Percentiles rank a stretch among this genome's conserved stretches.
phyloP scores from a whole-genome alignment of 805 yeast species.

The Blastobotrys parvus region DNA sequence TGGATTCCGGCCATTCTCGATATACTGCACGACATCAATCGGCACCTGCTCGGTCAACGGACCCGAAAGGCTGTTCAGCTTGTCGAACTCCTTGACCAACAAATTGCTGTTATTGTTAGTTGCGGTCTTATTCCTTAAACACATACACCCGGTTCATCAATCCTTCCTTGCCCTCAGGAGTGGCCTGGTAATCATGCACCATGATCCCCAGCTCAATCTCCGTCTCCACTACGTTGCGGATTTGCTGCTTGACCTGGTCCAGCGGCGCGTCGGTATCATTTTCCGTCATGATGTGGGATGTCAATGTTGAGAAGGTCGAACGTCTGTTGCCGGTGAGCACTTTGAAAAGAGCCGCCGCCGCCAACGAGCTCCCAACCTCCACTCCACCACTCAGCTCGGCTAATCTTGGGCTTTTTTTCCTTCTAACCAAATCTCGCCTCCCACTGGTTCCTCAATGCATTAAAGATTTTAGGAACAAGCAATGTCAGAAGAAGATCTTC shows the following conservation, averaged over 20 bases:
- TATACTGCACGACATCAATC: conserved; percentile 77
- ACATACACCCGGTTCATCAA: conserved; percentile 28
- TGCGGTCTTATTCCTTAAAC: too few species aligned
- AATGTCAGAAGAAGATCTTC: conserved; percentile 6
- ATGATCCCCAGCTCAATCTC: conserved; percentile 84
- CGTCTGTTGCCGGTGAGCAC: too few species aligned
- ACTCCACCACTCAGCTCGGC: too few species aligned
- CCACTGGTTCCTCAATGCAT: too few species aligned
- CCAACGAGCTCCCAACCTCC: too few species aligned
- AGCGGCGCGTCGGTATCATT: neutral
- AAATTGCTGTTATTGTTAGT: neutral
- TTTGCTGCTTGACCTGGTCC: conserved; percentile 26
- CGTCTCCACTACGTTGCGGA: conserved; percentile 60
- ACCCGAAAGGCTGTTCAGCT: conserved; percentile 20
- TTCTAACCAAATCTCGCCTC: too few species aligned
- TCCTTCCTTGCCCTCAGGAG: conserved; percentile 65
- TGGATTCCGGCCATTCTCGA: conserved; percentile 95
- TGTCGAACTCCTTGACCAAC: conserved; percentile 21
- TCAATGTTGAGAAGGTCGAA: too few species aligned
- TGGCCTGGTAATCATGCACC: conserved; percentile 89
- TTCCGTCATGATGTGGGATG: too few species aligned
- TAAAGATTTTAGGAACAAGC: neutral
- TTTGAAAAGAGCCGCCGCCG: too few species aligned
- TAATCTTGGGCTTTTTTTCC: too few species aligned
- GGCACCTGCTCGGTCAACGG: conserved; percentile 34